These are phyloP conservation scores for Hericium rajendrae DNA, from an alignment of 768 basidiomycete genomes.

Conservation along the genomic window DNA sequence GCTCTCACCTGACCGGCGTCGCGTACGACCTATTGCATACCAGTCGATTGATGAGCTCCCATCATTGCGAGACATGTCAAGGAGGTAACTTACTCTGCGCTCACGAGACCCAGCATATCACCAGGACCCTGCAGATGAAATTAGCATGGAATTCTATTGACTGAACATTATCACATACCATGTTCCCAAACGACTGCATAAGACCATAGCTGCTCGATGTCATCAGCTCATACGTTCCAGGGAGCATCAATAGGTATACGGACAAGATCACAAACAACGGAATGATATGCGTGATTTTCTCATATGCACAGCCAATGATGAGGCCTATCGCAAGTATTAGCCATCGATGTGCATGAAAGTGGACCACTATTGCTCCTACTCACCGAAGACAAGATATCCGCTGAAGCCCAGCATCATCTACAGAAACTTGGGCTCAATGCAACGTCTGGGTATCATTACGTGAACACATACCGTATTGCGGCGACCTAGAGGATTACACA, in stretches of 20 bases:
- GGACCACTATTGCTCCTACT: constrained; percentile 7
- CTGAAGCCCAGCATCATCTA: constrained; percentile 63
- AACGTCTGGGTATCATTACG: not conserved
- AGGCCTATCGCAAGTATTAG: constrained; percentile 28
- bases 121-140: constrained; percentile 46
- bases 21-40: constrained; percentile 39
- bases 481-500: constrained; percentile 46
- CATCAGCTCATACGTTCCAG: not conserved
- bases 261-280: constrained; percentile 64
- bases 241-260: constrained; percentile 14
- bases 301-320: constrained; percentile 49
- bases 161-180: constrained; percentile 26
- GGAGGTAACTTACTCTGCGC: constrained; percentile 43
- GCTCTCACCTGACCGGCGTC: constrained; percentile 46
- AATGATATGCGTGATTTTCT: constrained; percentile 50
- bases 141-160: constrained; percentile 1
- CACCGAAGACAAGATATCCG: constrained; percentile 58
- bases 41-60: not conserved
- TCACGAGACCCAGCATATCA: constrained; percentile 59
- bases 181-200: constrained; percentile 65
- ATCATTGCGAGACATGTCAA: not conserved
- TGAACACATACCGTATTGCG: constrained; percentile 41
- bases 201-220: constrained; percentile 43
- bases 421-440: not conserved
- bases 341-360: not conserved